A percentile compares a stretch with the other conserved stretches of the same genome.
phyloP scores from a whole-genome alignment of 495 filamentous ascomycete genomes.

The Aspergillus wentii region DNA sequence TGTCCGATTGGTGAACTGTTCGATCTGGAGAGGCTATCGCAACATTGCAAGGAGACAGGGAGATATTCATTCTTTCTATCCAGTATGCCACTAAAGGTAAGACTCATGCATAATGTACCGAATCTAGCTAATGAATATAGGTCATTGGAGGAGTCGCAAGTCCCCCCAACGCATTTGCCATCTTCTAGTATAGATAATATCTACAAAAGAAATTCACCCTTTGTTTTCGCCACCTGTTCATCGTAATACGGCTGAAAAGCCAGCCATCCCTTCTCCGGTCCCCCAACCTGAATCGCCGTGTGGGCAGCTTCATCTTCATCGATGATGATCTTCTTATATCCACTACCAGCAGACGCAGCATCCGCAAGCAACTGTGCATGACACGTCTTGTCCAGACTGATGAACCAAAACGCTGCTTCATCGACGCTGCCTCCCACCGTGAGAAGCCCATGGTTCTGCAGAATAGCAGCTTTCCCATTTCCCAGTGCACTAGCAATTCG shows the following conservation, averaged over 20 bases:
- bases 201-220: too few species aligned
- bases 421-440: constrained; percentile 51
- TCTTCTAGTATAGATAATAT: too few species aligned
- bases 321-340: constrained; percentile 46
- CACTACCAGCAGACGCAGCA: constrained; percentile 36
- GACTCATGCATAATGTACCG: constrained; percentile 3
- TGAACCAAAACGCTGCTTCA: constrained; percentile 57
- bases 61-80: constrained; percentile 51
- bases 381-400: constrained; percentile 54
- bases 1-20: constrained; percentile 57
- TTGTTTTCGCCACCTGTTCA: too few species aligned
- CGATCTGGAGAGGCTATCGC: constrained; percentile 45
- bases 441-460: constrained; percentile 57
- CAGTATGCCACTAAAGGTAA: constrained; percentile 51
- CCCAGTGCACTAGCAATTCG: constrained; percentile 50
- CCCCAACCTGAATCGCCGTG: constrained; percentile 26
- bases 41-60: constrained; percentile 35
- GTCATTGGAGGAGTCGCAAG: constrained; percentile 50
- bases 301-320: constrained; percentile 46
- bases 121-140: constrained; percentile 11
- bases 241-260: constrained; percentile 19
- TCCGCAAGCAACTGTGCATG: constrained; percentile 56
- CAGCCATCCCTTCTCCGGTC: constrained; percentile 14
- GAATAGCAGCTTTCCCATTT: constrained; percentile 43
- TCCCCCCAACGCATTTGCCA: constrained; percentile 49